Conservation (phyloP, 805 yeast genomes). For the Saccharomycopsis selenospora region DNA sequence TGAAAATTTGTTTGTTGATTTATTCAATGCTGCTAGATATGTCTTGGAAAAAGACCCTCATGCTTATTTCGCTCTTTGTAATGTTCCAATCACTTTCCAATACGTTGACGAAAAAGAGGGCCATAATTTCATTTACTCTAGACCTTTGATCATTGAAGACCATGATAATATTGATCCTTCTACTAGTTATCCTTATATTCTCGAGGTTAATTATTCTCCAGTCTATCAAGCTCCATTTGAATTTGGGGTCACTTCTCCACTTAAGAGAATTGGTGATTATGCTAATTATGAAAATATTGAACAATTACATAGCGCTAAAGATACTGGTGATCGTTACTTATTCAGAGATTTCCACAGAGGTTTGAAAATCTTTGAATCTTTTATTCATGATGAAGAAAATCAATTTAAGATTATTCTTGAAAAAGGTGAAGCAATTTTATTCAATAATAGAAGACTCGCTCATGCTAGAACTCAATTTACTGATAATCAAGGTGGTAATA, state of each 20-base stretch:
- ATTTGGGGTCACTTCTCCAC: conserved; percentile 38
- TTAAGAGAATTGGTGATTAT: conserved; percentile 22
- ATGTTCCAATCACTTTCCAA: conserved; percentile 62
- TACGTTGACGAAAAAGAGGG: conserved; percentile 47
- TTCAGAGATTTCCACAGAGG: conserved; percentile 56
- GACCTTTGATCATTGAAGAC: conserved; percentile 59
- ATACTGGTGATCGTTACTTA: conserved; percentile 34
- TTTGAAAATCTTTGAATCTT: conserved; percentile 50
- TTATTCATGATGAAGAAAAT: conserved; percentile 44
- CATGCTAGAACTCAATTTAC: conserved; percentile 54
- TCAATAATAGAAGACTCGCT: conserved; percentile 62
- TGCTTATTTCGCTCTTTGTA: conserved; percentile 55
- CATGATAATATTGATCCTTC: conserved; percentile 29
- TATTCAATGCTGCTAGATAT: conserved; percentile 54
- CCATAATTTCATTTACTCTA: conserved; percentile 51
- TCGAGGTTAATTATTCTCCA: conserved; percentile 67
- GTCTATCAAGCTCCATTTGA: conserved; percentile 80
- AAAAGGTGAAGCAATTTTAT: conserved; percentile 57
- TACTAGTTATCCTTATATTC: conserved; percentile 33
- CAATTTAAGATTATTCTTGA: conserved; percentile 47
- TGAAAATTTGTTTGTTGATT: conserved; percentile 62
- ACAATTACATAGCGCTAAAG: conserved; percentile 28
- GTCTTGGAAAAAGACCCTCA: conserved; percentile 50
- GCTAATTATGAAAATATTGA: conserved; percentile 17
- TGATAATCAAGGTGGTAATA: conserved; percentile 38